Base-by-base conservation (phyloP, 306 rosid species). In the Begonia fuchsioides region DNA sequence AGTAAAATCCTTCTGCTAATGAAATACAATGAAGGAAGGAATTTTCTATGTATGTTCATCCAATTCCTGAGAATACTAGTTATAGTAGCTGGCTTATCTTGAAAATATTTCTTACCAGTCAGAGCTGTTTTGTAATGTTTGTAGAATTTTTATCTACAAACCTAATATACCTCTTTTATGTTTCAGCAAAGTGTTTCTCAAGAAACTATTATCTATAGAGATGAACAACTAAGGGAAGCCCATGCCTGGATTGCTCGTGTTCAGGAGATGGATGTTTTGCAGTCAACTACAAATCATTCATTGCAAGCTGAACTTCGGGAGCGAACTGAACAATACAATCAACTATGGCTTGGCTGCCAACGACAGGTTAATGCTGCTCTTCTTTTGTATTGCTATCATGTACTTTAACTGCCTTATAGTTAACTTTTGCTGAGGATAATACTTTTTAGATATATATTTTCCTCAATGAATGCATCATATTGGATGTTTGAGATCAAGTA, bases 101-200 rank as follows among this genome's bases (percentile, higher is more conserved):
- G n/a, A 26, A 41, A 41, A n/a, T 6, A 41, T 41, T n/a, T 41
- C n/a, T 11, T 41, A 3, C 14, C 45, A n/a, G n/a, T n/a, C 12
- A 3, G 3, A n/a, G 3, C 44, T 10, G 45, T 41, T 6, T 10
- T 41, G 14, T 41, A 26, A 26, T 41, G 4, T 41, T 41, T 11
- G 45, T 10, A 41, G 45, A 11, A 1, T 1, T 1, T 41, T 4
- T 41, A 41, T 41, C n/a, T 41, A 11, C 9, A 9, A 32, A 12
- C 39, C 49, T 56, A 15, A 57, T 47, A 38, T 8, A 66, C 4
- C 11, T 71, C 47, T 57, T 55, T 56, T 17, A 56, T 55, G 55
- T 58, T 84, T 74, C 98, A 85, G 98, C 79, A 85, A 62, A 77
- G 96, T 85, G 80, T 56, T 63, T 87, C 87, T 61, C 96, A 92